Conservation (phyloP, 2,329 filamentous ascomycete species). For the Exutisphaerella laricina region DNA sequence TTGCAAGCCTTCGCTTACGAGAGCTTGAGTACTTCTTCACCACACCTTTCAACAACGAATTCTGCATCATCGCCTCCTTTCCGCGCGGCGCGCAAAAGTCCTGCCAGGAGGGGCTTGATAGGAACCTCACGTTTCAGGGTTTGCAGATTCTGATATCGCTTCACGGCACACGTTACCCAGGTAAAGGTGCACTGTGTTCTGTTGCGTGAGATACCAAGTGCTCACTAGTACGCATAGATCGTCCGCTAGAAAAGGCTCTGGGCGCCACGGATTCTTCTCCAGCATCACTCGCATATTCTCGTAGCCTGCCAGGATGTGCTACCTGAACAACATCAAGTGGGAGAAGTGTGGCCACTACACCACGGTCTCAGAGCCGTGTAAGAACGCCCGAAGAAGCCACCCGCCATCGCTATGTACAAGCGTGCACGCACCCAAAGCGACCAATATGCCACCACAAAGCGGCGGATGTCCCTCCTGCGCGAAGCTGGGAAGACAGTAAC, state of each 20-base stretch:
- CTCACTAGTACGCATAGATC: neutral
- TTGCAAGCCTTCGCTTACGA: too few species aligned
- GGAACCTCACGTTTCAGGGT: too few species aligned
- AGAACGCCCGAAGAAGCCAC: constrained; percentile 12
- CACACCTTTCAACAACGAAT: too few species aligned
- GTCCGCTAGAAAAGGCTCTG: neutral
- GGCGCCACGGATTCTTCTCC: neutral
- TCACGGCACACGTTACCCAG: too few species aligned
- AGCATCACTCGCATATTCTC: neutral
- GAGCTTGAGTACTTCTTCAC: too few species aligned
- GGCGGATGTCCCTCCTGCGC: constrained; percentile 19
- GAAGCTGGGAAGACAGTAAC: too few species aligned
- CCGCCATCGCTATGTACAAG: constrained; percentile 18
- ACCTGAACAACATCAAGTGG: constrained; percentile 17
- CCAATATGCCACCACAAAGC: constrained; percentile 7
- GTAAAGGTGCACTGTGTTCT: too few species aligned
- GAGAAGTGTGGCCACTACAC: constrained; percentile 20
- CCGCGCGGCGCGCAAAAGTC: too few species aligned
- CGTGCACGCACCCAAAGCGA: constrained; percentile 19
- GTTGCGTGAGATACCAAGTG: too few species aligned
- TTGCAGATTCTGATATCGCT: too few species aligned
- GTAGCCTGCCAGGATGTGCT: constrained; percentile 12
- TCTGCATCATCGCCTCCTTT: too few species aligned
- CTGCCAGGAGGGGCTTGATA: too few species aligned
- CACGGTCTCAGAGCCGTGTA: constrained; percentile 16